A percentile compares a stretch with the other conserved stretches of the same genome.
These are phyloP conservation scores for Leccinum laetum DNA, from an alignment of 1,284 basidiomycete species.

Conservation along the genomic window DNA sequence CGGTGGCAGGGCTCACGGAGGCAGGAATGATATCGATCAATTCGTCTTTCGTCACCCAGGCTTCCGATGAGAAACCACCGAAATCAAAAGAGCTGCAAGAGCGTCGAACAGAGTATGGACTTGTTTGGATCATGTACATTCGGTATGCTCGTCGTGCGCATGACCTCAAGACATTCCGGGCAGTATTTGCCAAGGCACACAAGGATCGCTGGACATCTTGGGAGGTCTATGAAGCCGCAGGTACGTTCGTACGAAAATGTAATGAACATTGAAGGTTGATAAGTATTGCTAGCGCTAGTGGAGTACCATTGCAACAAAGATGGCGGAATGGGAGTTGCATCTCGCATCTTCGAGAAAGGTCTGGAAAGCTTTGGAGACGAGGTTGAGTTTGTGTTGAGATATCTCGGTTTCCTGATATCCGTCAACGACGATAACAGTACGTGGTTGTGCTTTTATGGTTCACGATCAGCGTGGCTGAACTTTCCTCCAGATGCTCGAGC, in stretches of 20 bases:
- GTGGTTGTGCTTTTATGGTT: conserved; percentile 19
- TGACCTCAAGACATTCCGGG: conserved; percentile 69
- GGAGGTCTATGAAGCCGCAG: conserved; percentile 93
- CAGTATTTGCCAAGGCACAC: conserved; percentile 83
- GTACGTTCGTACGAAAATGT: conserved; percentile 44
- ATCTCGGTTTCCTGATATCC: conserved; percentile 91
- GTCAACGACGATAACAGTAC: conserved; percentile 96
- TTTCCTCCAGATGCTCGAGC: conserved; percentile 82
- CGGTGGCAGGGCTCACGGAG: conserved; percentile 22
- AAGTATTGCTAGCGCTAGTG: conserved; percentile 70
- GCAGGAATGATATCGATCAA: conserved; percentile 33
- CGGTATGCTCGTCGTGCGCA: conserved; percentile 54
- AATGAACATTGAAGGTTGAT: conserved; percentile 10
- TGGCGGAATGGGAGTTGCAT: conserved; percentile 68
- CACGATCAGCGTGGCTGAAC: background rate
- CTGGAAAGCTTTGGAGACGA: conserved; percentile 85
- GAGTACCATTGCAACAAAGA: conserved; percentile 97
- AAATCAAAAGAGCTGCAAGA: conserved; percentile 58
- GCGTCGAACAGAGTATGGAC: conserved; percentile 64
- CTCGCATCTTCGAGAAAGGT: conserved; percentile 95
- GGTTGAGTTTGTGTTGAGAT: conserved; percentile 84
- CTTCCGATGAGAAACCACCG: conserved; percentile 46
- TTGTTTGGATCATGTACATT: conserved; percentile 89
- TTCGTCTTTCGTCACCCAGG: conserved; percentile 43
- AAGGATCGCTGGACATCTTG: conserved; percentile 86